Percentiles rank a stretch among this genome's conserved stretches.
These are phyloP conservation scores for Limonomyces culmigenus DNA, from an alignment of 1,284 basidiomycete species.

Conservation along the genomic window DNA sequence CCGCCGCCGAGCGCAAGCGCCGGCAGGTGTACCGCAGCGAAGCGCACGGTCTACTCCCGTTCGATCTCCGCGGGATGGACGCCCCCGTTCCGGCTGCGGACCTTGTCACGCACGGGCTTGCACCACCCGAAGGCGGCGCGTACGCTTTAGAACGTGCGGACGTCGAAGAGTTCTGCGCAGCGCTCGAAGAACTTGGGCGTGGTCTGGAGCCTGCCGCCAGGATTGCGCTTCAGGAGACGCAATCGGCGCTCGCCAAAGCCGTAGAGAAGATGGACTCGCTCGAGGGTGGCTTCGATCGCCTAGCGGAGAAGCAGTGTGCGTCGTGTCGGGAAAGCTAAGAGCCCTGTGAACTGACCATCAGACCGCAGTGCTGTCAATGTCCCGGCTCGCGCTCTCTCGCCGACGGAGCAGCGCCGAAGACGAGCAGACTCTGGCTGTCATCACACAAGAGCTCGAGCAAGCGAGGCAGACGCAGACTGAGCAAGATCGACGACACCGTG, in stretches of 20 bases:
- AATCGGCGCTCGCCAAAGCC: constrained; percentile 42
- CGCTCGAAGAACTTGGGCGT: not conserved
- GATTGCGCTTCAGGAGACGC: constrained; percentile 51
- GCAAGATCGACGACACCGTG: constrained; percentile 33
- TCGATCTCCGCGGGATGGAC: constrained; percentile 59
- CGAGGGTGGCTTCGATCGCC: constrained; percentile 61
- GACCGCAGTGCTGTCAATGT: constrained; percentile 52
- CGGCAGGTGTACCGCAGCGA: constrained; percentile 67
- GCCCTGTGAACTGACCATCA: constrained; percentile 2
- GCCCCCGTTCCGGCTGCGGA: constrained; percentile 60
- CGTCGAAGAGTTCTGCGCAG: constrained; percentile 26
- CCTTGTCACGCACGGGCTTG: constrained; percentile 46
- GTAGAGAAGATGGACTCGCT: constrained; percentile 61
- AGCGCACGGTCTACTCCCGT: constrained; percentile 66
- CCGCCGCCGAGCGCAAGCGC: constrained; percentile 57
- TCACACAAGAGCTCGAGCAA: constrained; percentile 42
- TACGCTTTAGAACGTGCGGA: constrained; percentile 59
- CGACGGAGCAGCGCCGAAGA: constrained; percentile 56
- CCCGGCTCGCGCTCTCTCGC: constrained; percentile 44
- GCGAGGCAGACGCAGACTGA: constrained; percentile 33
- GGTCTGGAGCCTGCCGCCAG: not conserved
- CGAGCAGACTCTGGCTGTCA: constrained; percentile 51
- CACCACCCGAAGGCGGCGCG: constrained; percentile 18
- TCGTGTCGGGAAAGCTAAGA: constrained; percentile 6
- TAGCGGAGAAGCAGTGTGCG: constrained; percentile 66